These are phyloP conservation scores for Neonectria coccinea DNA, from an alignment of 2,329 filamentous ascomycete genomes.

Conservation along the genomic window DNA sequence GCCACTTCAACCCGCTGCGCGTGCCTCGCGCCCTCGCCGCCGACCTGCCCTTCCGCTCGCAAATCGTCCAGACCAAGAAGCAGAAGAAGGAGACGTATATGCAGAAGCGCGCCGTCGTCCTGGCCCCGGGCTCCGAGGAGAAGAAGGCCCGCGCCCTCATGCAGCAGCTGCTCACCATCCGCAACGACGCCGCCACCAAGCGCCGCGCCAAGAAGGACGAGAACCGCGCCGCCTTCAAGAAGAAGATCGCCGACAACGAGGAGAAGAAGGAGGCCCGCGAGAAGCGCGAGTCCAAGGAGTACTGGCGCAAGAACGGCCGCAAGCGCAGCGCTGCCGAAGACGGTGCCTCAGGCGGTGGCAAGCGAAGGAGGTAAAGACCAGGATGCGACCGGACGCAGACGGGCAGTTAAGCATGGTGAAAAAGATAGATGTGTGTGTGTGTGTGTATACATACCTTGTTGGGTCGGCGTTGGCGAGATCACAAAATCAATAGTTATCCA, in stretches of 20 bases:
- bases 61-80: slow-evolving; percentile 84
- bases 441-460: slow-evolving; percentile 32
- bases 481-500: slow-evolving; percentile 25
- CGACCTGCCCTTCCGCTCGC: slow-evolving; percentile 90
- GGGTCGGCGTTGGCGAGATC: slow-evolving; percentile 42
- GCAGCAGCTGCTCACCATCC: slow-evolving; percentile 90
- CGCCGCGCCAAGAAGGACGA: slow-evolving; percentile 88
- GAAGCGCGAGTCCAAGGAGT: slow-evolving; percentile 92
- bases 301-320: slow-evolving; percentile 90
- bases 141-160: slow-evolving; percentile 88
- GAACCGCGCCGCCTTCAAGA: slow-evolving; percentile 81
- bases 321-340: slow-evolving; percentile 63
- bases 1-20: slow-evolving; percentile 82
- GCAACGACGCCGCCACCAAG: slow-evolving; percentile 92
- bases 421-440: slow-evolving; percentile 31
- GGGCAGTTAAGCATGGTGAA: slow-evolving; percentile 18
- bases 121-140: slow-evolving; percentile 84
- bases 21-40: slow-evolving; percentile 85
- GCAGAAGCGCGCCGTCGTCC: slow-evolving; percentile 93
- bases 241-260: slow-evolving; percentile 82
- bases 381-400: neutral
- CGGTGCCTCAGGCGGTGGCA: slow-evolving; percentile 50
- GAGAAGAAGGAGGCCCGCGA: slow-evolving; percentile 90
- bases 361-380: slow-evolving; percentile 47
- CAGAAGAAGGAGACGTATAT: slow-evolving; percentile 88